Evolutionary conservation across 352 stramenopile genomes (phyloP).

Genomic region (Elongisporangium undulatum): DNA sequence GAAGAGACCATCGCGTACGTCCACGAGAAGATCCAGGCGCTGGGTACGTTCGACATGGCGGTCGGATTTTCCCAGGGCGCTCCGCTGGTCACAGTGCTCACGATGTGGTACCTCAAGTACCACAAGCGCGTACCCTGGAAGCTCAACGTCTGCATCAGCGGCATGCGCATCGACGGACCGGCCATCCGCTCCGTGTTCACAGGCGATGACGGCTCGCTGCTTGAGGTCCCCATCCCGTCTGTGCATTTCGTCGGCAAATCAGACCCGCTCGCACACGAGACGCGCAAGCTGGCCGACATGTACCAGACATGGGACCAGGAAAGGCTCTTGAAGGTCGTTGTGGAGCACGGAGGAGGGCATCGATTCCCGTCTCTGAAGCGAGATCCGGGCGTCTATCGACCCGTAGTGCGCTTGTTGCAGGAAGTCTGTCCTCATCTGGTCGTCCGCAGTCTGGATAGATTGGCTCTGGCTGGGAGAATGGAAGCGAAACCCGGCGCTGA

Average conservation of each 20-base stretch:
- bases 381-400: slow-evolving; percentile 22
- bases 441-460: neutral
- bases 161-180: slow-evolving; percentile 23
- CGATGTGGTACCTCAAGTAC: slow-evolving; percentile 51
- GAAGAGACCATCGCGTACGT: slow-evolving; percentile 45
- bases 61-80: slow-evolving; percentile 78
- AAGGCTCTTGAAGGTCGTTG: slow-evolving; percentile 17
- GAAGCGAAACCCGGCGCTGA: neutral
- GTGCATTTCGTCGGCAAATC: slow-evolving; percentile 47
- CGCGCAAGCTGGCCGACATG: slow-evolving; percentile 14
- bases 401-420: slow-evolving; percentile 11
- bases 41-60: slow-evolving; percentile 73
- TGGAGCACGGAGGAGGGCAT: slow-evolving; percentile 38
- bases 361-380: slow-evolving; percentile 30
- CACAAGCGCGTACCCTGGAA: slow-evolving; percentile 44
- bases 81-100: slow-evolving; percentile 57
- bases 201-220: slow-evolving; percentile 11
- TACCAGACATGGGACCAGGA: slow-evolving; percentile 16
- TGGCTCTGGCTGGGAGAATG: neutral
- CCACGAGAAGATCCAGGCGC: slow-evolving; percentile 39
- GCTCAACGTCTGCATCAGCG: slow-evolving; percentile 42
- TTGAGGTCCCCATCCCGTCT: slow-evolving; percentile 40
- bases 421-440: neutral
- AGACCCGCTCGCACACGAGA: slow-evolving; percentile 15
- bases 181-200: slow-evolving; percentile 37